phyloP scores from a whole-genome alignment of 2,329 filamentous ascomycete species.

The Penicillium janthinellum region DNA sequence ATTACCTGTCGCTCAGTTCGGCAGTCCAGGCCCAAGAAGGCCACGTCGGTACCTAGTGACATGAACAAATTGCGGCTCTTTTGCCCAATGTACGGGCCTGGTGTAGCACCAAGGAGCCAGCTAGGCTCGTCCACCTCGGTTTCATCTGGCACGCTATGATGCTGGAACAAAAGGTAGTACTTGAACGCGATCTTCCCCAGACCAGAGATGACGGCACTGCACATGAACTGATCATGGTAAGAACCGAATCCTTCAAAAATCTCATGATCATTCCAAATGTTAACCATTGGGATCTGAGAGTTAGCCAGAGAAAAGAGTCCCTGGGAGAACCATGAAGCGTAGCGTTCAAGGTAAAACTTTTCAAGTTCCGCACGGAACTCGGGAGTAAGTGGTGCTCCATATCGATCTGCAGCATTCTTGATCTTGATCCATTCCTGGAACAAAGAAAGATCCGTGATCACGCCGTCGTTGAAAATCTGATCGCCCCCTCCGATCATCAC shows the following conservation, averaged over 20 bases:
- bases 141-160: conserved; percentile 83
- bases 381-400: conserved; percentile 72
- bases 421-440: conserved; percentile 85
- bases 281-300: conserved; percentile 96
- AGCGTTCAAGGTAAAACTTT: conserved; percentile 81
- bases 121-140: conserved; percentile 82
- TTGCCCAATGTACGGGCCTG: conserved; percentile 89
- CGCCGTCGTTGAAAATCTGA: conserved; percentile 92
- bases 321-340: conserved; percentile 94
- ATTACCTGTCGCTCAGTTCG: conserved; percentile 78
- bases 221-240: conserved; percentile 90
- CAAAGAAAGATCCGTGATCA: conserved; percentile 70
- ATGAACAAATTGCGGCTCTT: conserved; percentile 84
- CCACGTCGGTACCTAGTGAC: conserved; percentile 74
- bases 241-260: conserved; percentile 91
- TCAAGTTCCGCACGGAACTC: conserved; percentile 90
- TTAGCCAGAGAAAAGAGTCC: conserved; percentile 91
- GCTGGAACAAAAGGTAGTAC: conserved; percentile 98
- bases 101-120: conserved; percentile 78
- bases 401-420: conserved; percentile 77
- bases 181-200: conserved; percentile 93
- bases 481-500: conserved; percentile 98
- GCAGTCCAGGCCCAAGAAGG: conserved; percentile 85
- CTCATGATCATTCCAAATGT: conserved; percentile 96
- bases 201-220: conserved; percentile 83